phyloP scores from a whole-genome alignment of 805 yeast genomes.

The Spathaspora gorwiae region DNA sequence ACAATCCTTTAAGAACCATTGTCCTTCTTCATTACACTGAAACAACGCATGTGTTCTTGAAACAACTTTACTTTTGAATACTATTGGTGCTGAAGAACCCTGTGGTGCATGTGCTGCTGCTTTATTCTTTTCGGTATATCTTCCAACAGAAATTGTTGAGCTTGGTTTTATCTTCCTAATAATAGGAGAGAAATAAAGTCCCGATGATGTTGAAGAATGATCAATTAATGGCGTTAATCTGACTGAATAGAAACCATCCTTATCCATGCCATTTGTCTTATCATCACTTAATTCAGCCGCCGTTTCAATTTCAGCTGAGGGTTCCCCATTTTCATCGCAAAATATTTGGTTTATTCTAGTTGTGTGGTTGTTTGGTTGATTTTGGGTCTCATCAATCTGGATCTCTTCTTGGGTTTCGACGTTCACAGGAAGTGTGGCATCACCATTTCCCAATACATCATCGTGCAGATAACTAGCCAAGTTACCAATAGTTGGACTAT shows the following conservation, averaged over 20 bases:
- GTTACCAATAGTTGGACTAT: constrained; percentile 42
- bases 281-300: constrained; percentile 3
- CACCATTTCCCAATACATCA: constrained; percentile 1
- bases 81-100: constrained; percentile 62
- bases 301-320: constrained; percentile 9
- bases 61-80: constrained; percentile 7
- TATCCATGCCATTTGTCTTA: constrained; percentile 20
- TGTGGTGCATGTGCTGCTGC: constrained; percentile 71
- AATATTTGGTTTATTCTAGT: background rate
- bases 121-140: constrained; percentile 80
- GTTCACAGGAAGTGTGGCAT: background rate
- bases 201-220: constrained; percentile 72
- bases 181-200: constrained; percentile 79
- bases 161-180: constrained; percentile 71
- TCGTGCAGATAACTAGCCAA: constrained; percentile 12
- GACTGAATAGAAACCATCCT: constrained; percentile 44
- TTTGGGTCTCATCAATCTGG: background rate
- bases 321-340: constrained; percentile 3
- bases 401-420: constrained; percentile 1
- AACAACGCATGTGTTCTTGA: constrained; percentile 90
- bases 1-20: constrained; percentile 83
- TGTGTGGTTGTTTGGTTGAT: background rate
- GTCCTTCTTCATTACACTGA: constrained; percentile 66
- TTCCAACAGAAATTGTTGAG: constrained; percentile 64
- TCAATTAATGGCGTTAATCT: constrained; percentile 85